Base-by-base conservation (phyloP, 305 asterid species). In the Petunia hybrid region DNA sequence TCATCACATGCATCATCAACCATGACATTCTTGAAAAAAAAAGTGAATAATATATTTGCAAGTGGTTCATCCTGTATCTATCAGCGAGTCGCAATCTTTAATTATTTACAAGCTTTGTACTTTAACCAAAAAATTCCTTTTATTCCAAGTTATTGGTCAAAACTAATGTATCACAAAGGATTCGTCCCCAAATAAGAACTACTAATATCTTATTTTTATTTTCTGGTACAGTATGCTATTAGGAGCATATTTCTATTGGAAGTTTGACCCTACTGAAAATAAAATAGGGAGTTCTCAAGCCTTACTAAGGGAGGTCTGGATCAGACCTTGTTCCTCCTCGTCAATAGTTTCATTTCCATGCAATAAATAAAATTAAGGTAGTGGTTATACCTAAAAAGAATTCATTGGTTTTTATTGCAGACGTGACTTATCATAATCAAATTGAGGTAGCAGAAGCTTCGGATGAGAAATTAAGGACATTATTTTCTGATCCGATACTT, bases 1-100 rank as follows among this genome's bases (percentile, higher is more conserved):
- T 55, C 61, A 53, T 53, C 14, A 4, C 71, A 12, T 66, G 7
- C 51, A 39, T 40, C 73, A 66, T 66, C 73, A 66, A 12, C 73
- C 73, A 66, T 40, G 36, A 3, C n/a, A 41, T 14, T 67, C 36
- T 67, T 42, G 55, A 36, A 13, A 67, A 67, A 66, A 41, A 48
- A 2, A 48, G 55, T 7, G 55, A 3, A 7, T 48, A 10, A 48
- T 22, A 22, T 22, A 41, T 41, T 3, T 41, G 74, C 14, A 67
- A 67, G 16, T 67, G 48, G 71, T 48, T 65, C 16, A 66, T 13
- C 3, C 13, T 40, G 55, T n/a, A 67, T 68, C 51, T 16, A 68
- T 70, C 40, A 45, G 57, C 4, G n/a, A 51, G 57, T 51, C 3
- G 57, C 3, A 51, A 51, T 51, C 57, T 51, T 43, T 43, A 43